phyloP scores from a whole-genome alignment of 371 early-diverging fungal species.

The Zopfochytrium polystomum region DNA sequence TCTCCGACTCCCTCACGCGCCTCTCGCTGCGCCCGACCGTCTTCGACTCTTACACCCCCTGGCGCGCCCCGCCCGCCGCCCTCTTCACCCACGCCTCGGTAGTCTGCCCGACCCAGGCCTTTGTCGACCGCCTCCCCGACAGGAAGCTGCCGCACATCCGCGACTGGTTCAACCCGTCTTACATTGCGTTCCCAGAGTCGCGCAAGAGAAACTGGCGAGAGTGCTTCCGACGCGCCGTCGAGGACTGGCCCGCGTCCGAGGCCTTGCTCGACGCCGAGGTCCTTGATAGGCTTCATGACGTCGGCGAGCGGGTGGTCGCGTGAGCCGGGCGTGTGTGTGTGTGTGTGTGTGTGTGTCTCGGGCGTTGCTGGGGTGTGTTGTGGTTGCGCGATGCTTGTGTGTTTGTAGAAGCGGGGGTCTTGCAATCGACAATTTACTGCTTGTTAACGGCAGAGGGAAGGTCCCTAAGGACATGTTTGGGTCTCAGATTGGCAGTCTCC shows the following conservation, averaged over 20 bases:
- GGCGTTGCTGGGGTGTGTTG: too few relatives aligned
- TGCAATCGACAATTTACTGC: too few relatives aligned
- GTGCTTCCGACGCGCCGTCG: conserved; percentile 2
- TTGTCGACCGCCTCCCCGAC: conserved; percentile 21
- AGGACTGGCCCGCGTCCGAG: not conserved
- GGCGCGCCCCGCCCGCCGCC: conserved; percentile 20
- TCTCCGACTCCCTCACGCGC: conserved; percentile 17
- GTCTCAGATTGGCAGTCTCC: too few relatives aligned
- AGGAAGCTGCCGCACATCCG: conserved; percentile 22
- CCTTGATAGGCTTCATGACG: not conserved
- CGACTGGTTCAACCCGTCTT: conserved; percentile 35
- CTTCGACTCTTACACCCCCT: conserved; percentile 31
- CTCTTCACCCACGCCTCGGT: conserved; percentile 25
- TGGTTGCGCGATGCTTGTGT: too few relatives aligned
- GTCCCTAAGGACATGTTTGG: too few relatives aligned
- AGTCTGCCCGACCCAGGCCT: conserved; percentile 14
- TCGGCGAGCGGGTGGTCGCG: too few relatives aligned
- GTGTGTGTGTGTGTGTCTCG: too few relatives aligned
- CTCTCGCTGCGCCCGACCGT: conserved; percentile 20
- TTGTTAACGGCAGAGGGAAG: too few relatives aligned
- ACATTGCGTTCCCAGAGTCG: conserved; percentile 23
- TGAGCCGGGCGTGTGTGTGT: too few relatives aligned
- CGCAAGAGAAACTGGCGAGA: conserved; percentile 26
- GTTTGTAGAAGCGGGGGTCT: too few relatives aligned
- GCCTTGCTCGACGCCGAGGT: not conserved